phyloP scores from a whole-genome alignment of 768 basidiomycete genomes.

The Daedalea quercina region DNA sequence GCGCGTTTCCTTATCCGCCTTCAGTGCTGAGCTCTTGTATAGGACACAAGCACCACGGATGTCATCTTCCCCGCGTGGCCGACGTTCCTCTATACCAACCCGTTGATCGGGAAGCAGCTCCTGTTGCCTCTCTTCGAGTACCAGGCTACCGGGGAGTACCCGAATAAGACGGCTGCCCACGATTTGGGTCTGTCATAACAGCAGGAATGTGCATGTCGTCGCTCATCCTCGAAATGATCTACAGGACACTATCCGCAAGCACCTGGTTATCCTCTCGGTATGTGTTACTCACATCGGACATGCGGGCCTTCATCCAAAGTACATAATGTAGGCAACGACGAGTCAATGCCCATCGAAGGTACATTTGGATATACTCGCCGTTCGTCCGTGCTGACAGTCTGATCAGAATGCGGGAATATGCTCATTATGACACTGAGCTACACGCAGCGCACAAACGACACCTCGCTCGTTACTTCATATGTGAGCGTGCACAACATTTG shows the following conservation, averaged over 20 bases:
- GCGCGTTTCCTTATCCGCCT: neutral
- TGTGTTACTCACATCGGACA: neutral
- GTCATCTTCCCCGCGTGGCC: constrained; percentile 23
- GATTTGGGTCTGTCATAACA: constrained; percentile 12
- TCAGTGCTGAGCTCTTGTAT: neutral
- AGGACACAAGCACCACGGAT: constrained; percentile 26
- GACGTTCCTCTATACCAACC: constrained; percentile 23
- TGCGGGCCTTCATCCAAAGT: too few species aligned
- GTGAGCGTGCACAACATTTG: constrained; percentile 1
- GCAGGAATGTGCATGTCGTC: neutral
- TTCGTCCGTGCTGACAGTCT: neutral
- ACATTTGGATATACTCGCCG: neutral
- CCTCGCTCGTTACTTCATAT: constrained; percentile 13
- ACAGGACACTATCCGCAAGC: constrained; percentile 7
- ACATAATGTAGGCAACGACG: neutral
- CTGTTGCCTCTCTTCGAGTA: constrained; percentile 22
- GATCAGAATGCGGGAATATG: constrained; percentile 28
- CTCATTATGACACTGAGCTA: constrained; percentile 20
- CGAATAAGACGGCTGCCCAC: constrained; percentile 18
- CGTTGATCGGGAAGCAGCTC: constrained; percentile 18
- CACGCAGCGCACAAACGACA: constrained; percentile 21
- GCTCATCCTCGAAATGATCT: neutral
- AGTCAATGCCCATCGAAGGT: constrained; percentile 7
- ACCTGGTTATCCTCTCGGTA: constrained; percentile 1
- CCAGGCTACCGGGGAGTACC: constrained; percentile 13